Evolutionary conservation across 768 basidiomycete genomes (phyloP).

Genomic region (Boletus eberwhitei): DNA sequence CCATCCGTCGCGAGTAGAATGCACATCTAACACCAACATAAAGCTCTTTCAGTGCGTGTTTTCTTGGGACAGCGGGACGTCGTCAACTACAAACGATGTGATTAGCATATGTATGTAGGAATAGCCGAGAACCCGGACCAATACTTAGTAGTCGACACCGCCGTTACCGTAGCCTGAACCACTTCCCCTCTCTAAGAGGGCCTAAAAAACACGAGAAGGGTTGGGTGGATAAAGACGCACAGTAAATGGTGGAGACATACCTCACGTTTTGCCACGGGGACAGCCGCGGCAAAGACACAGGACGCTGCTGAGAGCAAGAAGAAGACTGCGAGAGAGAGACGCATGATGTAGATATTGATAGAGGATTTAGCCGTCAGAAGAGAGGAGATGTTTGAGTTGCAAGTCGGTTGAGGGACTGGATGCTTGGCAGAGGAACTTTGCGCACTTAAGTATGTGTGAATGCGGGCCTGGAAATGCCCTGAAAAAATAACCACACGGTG

Average conservation of each 20-base stretch:
- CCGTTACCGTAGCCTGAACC: not conserved
- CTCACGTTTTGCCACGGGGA: slow-evolving; percentile 10
- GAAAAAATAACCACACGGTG: slow-evolving; percentile 5
- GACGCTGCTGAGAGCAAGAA: slow-evolving; percentile 13
- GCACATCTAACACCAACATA: not conserved
- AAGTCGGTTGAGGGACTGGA: not conserved
- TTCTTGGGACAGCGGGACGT: not conserved
- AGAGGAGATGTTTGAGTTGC: not conserved
- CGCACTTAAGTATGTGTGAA: not conserved
- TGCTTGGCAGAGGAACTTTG: not conserved
- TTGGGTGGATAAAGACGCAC: not conserved
- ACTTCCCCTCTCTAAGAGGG: not conserved
- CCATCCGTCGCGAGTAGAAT: not conserved
- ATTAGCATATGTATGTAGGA: not conserved
- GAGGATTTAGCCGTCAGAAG: not conserved
- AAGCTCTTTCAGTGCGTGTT: not conserved
- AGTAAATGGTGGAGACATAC: not conserved
- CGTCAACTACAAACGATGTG: not conserved
- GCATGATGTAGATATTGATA: slow-evolving; percentile 9
- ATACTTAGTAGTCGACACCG: not conserved
- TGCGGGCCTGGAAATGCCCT: not conserved
- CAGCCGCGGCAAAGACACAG: slow-evolving; percentile 4
- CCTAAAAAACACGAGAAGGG: not conserved
- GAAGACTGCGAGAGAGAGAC: slow-evolving; percentile 4
- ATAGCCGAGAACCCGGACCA: not conserved